Conservation (phyloP, 1,284 basidiomycete species). For the Fomitopsis pinicola region DNA sequence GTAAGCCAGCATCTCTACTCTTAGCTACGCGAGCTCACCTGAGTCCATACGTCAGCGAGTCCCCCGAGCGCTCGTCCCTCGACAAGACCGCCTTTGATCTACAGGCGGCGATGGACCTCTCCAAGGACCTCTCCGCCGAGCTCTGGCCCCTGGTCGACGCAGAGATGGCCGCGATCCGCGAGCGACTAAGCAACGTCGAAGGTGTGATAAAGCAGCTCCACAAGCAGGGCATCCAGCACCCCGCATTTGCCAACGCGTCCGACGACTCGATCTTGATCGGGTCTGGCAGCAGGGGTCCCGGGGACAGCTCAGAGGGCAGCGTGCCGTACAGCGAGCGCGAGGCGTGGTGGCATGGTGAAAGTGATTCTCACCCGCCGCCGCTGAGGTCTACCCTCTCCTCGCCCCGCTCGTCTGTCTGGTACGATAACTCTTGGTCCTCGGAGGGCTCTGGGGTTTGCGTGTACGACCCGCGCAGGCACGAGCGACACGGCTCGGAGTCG, state of each 20-base stretch:
- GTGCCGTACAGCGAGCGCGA: not conserved
- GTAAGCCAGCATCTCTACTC: not conserved
- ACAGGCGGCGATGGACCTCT: not conserved
- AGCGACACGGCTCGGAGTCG: not conserved
- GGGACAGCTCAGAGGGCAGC: not conserved
- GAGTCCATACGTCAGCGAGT: not conserved
- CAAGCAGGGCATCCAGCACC: not conserved
- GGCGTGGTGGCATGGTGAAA: not conserved
- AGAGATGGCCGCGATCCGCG: not conserved
- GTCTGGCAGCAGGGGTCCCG: too few relatives aligned
- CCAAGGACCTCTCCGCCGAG: not conserved
- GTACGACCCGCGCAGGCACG: not conserved
- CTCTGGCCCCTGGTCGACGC: not conserved
- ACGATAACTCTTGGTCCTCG: not conserved
- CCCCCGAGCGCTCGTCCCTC: not conserved
- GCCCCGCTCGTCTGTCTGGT: not conserved
- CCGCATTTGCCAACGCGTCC: not conserved
- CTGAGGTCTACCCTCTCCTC: not conserved
- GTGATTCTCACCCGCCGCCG: not conserved
- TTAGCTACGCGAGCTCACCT: not conserved
- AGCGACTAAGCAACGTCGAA: not conserved
- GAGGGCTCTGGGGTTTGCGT: not conserved
- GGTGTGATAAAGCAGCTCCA: not conserved
- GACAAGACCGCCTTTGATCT: not conserved
- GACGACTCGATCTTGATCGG: not conserved